Evolutionary conservation across 2,329 filamentous ascomycete species (phyloP).

Genomic region (Exophiala oligosperma): DNA sequence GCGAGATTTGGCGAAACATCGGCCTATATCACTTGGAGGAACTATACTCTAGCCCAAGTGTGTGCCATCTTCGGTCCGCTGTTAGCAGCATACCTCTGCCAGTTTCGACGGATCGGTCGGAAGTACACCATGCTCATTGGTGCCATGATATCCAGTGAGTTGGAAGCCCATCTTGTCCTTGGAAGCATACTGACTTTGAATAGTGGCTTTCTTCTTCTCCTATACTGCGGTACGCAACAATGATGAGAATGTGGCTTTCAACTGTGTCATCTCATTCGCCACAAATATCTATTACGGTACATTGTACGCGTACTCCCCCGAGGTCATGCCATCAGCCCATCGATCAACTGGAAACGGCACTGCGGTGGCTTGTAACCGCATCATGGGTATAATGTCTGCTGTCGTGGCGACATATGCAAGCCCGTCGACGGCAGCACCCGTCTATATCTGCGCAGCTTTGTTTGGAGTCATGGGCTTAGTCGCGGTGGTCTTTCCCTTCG

Average conservation of each 20-base stretch:
- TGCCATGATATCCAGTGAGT: slow-evolving; percentile 62
- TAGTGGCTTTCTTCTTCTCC: slow-evolving; percentile 68
- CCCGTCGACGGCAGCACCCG: slow-evolving; percentile 33
- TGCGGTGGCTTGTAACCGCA: slow-evolving; percentile 65
- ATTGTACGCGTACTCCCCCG: slow-evolving; percentile 61
- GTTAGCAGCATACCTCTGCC: slow-evolving; percentile 68
- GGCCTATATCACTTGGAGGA: slow-evolving; percentile 74
- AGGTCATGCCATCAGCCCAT: slow-evolving; percentile 60
- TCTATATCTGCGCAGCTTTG: slow-evolving; percentile 36
- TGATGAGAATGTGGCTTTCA: slow-evolving; percentile 65
- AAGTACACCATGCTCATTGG: slow-evolving; percentile 68
- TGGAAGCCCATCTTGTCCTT: background rate
- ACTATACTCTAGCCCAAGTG: slow-evolving; percentile 71
- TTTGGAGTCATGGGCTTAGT: slow-evolving; percentile 32
- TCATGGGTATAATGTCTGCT: slow-evolving; percentile 72
- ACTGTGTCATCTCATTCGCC: slow-evolving; percentile 65
- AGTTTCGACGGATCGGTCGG: slow-evolving; percentile 66
- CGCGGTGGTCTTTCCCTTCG: slow-evolving; percentile 11
- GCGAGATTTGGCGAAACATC: slow-evolving; percentile 70
- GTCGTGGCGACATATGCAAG: slow-evolving; percentile 37
- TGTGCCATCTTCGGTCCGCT: slow-evolving; percentile 72
- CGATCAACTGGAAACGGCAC: slow-evolving; percentile 73
- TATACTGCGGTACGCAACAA: slow-evolving; percentile 67
- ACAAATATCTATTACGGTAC: slow-evolving; percentile 72
- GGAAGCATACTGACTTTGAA: background rate